Conservation (phyloP, 1,284 basidiomycete species). For the Anthracocystis panici-leucophaei region DNA sequence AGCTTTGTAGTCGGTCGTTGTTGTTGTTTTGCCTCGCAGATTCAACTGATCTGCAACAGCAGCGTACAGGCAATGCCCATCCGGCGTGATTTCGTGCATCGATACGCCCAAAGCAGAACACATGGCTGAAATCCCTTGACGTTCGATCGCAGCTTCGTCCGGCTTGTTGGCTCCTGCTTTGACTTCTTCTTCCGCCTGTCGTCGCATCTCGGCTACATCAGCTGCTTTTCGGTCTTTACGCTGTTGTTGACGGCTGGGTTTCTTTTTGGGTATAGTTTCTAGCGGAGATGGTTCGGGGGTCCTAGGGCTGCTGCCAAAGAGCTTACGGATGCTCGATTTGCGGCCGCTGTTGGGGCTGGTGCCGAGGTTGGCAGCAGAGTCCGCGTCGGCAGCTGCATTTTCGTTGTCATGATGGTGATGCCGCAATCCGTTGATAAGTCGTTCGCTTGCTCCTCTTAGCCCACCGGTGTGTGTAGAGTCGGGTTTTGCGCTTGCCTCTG, state of each 20-base stretch:
- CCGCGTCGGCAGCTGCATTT: not conserved
- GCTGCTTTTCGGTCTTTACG: constrained; percentile 62
- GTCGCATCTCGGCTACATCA: constrained; percentile 47
- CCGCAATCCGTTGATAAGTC: constrained; percentile 39
- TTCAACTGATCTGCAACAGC: constrained; percentile 84
- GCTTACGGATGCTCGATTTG: constrained; percentile 33
- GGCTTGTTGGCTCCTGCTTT: constrained; percentile 48
- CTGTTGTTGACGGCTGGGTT: constrained; percentile 47
- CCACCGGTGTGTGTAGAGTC: constrained; percentile 18
- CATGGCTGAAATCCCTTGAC: constrained; percentile 52
- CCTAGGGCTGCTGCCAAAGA: constrained; percentile 43
- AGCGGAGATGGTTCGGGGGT: constrained; percentile 10
- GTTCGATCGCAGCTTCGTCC: constrained; percentile 54
- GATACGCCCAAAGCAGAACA: constrained; percentile 51
- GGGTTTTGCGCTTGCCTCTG: constrained; percentile 13
- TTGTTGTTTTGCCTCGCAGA: constrained; percentile 39
- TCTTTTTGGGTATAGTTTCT: constrained; percentile 36
- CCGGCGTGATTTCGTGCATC: constrained; percentile 79
- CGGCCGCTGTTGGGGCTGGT: constrained; percentile 20
- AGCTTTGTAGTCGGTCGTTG: constrained; percentile 69
- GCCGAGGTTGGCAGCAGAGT: constrained; percentile 3
- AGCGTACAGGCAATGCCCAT: constrained; percentile 94
- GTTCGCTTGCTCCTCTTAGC: constrained; percentile 48
- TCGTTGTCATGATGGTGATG: constrained; percentile 13
- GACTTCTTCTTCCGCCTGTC: constrained; percentile 55